Conservation (phyloP, 768 basidiomycete genomes). For the Fibroporia radiculosa region DNA sequence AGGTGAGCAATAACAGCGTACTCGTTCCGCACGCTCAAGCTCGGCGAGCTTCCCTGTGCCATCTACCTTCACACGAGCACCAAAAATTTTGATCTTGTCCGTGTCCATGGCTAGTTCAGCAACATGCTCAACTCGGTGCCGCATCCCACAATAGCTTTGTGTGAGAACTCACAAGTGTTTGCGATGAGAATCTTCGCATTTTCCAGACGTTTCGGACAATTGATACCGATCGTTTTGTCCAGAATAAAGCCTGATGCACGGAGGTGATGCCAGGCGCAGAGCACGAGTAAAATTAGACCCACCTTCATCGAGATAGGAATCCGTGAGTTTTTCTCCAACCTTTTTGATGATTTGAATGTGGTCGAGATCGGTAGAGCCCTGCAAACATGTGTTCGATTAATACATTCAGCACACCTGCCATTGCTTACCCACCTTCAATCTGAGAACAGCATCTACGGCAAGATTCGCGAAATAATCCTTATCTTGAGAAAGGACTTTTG, state of each 20-base stretch:
- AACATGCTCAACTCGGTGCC: neutral
- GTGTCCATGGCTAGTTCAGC: conserved; percentile 91
- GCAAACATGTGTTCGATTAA: neutral
- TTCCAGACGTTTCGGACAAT: conserved; percentile 91
- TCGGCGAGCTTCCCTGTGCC: conserved; percentile 96
- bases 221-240: conserved; percentile 90
- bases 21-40: conserved; percentile 91
- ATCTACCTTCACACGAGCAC: conserved; percentile 93
- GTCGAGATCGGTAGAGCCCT: conserved; percentile 95
- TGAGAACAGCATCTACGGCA: conserved; percentile 92
- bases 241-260: conserved; percentile 90
- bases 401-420: neutral
- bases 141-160: neutral
- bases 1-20: conserved; percentile 25
- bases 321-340: conserved; percentile 96
- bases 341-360: conserved; percentile 99
- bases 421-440: conserved; percentile 59
- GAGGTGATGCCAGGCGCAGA: neutral
- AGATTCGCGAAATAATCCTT: conserved; percentile 98
- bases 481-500: conserved; percentile 94
- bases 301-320: conserved; percentile 98
- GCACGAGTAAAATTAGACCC: conserved; percentile 7
- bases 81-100: conserved; percentile 99
- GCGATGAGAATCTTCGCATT: conserved; percentile 95
- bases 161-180: conserved; percentile 75